Base-by-base conservation (phyloP, 306 rosid genomes). In the Datisca glomerata region DNA sequence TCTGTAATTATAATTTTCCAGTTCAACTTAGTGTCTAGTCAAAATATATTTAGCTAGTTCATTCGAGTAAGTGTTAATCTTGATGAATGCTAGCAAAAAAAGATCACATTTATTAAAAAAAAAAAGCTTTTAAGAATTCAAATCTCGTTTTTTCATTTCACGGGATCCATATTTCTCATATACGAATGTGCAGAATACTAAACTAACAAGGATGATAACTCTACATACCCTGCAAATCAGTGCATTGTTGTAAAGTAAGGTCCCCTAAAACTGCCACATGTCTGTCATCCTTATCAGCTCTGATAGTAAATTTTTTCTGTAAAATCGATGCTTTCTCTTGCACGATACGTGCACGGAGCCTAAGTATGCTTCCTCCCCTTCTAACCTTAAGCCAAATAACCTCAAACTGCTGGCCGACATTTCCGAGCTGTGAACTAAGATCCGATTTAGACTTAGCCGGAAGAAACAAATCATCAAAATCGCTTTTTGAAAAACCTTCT, bases 191-290 rank as follows among this genome's bases (percentile, higher is more conserved):
- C n/a, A n/a, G n/a, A n/a, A n/a, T n/a, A n/a, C n/a, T n/a, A n/a
- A n/a, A n/a, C n/a, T n/a, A 47, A 31, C 35, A 24, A 10, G 24
- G 50, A 22, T 33, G 47, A 18, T 16, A 40, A 52, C 8, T 27
- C 20, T 8, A 27, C 41, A 14, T 59, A 79, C 86, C 86, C 15
- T 73, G 81, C 24, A 79, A 57, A 49, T 73, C 75, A 20, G 32
- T 31, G 68, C 86, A 84, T 40, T 79, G 67, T 3, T 79, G 67
- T 6, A 65, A 24, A 33, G 92, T 68, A 47, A 79, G 53, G 61
- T 85, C 77, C 13, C 69, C 81, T 18, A 79, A 53, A 14, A 68
- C 64, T 1, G 60, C 86, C 16, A 71, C 60, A 59, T 85, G 85
- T 23, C 85, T 69, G 22, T 57, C 73, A 71, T 85, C 84, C 12